Base-by-base conservation (phyloP, 192 early-diverging fungal species). In the Phlyctochytrium bullatum region DNA sequence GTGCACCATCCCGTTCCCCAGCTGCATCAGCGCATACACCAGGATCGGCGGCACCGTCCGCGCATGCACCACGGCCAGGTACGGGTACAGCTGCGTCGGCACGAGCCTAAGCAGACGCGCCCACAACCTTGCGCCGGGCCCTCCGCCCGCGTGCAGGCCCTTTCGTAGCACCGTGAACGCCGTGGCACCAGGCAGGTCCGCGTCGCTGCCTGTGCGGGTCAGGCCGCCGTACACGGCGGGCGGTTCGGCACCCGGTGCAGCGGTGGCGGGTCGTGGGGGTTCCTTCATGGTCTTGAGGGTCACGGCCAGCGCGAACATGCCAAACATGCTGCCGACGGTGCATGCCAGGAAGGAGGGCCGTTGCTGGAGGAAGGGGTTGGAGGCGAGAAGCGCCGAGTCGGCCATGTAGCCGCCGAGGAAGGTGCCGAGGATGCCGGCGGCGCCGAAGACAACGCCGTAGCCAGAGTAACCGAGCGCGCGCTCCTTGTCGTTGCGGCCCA, bases 401-500 rank as follows among this genome's bases (percentile, higher is more conserved):
- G 68, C 67, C 33, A 80, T 61, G 32, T 64, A 68, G 23, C 74
- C 78, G 2, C 78, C 78, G 33, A 69, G 51, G 24, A 76, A 51
- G 3, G 78, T 67, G 12, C 78, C 78, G 12, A 52, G 27, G 30
- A 76, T 70, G 16, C 74, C 78, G 20, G 74, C 75, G 23, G 61
- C 29, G 1, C 65, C 62, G 59, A 74, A 76, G 2, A 72, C 75
- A 32, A 80, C 69, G 1, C 78, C 78, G 47, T 80, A 80, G 23
- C 64, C 69, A 25, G 69, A 69, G 59, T 76, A 80, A 0, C 66
- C 78, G 50, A 66, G 61, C 1, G 78, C 78, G 4, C 74, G 56
- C 27, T 68, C 52, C 4, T 25, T 3, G 28, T 80, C 78, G 53
- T 76, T 72, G 2, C 52, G 34, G 1, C 72, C 66, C 3, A 80